These are phyloP conservation scores for Lactifluus volemus DNA, from an alignment of 768 basidiomycete genomes.

Conservation along the genomic window DNA sequence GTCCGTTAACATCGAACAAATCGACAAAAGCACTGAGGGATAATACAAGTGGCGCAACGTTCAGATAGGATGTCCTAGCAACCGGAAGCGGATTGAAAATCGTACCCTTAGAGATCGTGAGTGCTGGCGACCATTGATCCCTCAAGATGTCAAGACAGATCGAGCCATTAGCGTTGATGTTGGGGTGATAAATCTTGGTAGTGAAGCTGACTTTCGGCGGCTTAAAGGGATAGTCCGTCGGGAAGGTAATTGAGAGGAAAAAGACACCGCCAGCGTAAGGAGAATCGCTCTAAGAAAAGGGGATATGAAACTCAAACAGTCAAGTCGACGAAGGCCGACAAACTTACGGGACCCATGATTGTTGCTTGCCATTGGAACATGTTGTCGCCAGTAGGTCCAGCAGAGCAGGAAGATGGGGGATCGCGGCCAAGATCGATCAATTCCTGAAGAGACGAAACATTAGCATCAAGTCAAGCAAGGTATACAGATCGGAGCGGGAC, in stretches of 20 bases:
- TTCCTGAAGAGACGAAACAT: slow-evolving; percentile 54
- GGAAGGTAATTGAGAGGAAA: slow-evolving; percentile 92
- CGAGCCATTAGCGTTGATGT: slow-evolving; percentile 99
- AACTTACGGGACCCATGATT: slow-evolving; percentile 97
- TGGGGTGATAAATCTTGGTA: slow-evolving; percentile 99
- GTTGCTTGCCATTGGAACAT: slow-evolving; percentile 99
- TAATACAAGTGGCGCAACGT: neutral
- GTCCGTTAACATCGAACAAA: slow-evolving; percentile 99
- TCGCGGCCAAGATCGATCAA: slow-evolving; percentile 98
- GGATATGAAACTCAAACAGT: slow-evolving; percentile 21
- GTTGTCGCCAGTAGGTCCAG: slow-evolving; percentile 95
- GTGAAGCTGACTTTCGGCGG: slow-evolving; percentile 98
- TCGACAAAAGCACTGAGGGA: slow-evolving; percentile 78
- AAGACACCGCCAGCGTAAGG: slow-evolving; percentile 99
- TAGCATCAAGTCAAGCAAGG: neutral
- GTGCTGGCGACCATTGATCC: slow-evolving; percentile 98
- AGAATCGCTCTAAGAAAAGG: slow-evolving; percentile 69
- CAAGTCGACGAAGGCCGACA: neutral
- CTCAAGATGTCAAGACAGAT: slow-evolving; percentile 98
- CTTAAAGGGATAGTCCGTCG: slow-evolving; percentile 99
- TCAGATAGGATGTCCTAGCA: neutral
- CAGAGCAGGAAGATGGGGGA: slow-evolving; percentile 98
- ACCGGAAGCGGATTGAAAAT: neutral
- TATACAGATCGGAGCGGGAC: neutral
- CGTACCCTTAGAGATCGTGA: slow-evolving; percentile 97